Evolutionary conservation across 495 filamentous ascomycete species (phyloP).

Genomic region (Pseudoneurospora amorphoporcata): DNA sequence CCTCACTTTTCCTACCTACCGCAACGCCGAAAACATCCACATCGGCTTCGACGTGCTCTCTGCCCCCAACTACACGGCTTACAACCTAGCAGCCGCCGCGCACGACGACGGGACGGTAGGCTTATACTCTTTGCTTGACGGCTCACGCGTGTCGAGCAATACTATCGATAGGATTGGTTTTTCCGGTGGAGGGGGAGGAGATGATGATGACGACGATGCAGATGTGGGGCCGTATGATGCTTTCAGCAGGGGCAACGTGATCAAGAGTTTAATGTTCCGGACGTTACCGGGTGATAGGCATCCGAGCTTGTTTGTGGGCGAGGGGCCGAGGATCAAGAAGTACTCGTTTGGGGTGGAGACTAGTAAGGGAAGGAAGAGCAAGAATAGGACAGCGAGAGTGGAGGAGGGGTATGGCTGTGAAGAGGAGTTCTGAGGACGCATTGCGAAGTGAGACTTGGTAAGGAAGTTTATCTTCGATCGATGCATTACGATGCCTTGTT

Average conservation of each 20-base stretch:
- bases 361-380: not conserved
- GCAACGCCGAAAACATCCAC: constrained; percentile 22
- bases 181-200: not conserved
- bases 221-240: not conserved
- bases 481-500: not conserved
- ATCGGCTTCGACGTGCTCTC: constrained; percentile 29
- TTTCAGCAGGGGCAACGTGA: constrained; percentile 1
- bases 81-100: constrained; percentile 29
- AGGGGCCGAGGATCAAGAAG: constrained; percentile 11
- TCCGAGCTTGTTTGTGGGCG: constrained; percentile 23
- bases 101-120: constrained; percentile 30
- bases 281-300: constrained; percentile 20
- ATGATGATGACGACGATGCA: constrained; percentile 5
- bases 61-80: constrained; percentile 2
- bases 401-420: not conserved
- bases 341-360: constrained; percentile 18
- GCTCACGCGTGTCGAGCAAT: constrained; percentile 16
- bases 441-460: not conserved
- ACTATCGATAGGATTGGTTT: constrained; percentile 2
- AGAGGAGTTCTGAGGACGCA: not conserved
- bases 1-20: constrained; percentile 25
- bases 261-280: constrained; percentile 23
- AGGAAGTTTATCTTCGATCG: not conserved
- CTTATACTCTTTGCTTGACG: constrained; percentile 30
- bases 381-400: not conserved